Base-by-base conservation (phyloP, 164 flowering plant species). In the Santalum album region DNA sequence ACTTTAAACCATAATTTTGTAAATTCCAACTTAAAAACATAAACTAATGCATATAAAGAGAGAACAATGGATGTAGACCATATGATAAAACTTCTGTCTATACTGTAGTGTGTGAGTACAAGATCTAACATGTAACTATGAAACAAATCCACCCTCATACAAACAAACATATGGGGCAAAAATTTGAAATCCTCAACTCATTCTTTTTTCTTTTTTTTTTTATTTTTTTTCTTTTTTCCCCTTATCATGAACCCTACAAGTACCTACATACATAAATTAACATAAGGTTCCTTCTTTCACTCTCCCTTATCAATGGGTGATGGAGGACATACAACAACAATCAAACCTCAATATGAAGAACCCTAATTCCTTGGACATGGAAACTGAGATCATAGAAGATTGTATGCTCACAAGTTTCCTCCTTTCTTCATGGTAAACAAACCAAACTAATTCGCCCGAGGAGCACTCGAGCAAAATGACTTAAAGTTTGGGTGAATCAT, bases 141-240 rank as follows among this genome's bases (percentile, higher is more conserved):
- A 45, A 57, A 59, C 59, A 65, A 69, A 54, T 39, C 56, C 72
- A 65, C 53, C 40, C 68, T n/a, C n/a, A 56, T 62, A 32, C 49
- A 11, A 49, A 53, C 43, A 63, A 34, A 47, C 25, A 49, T n/a
- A 32, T 14, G n/a, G n/a, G 62, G 59, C 55, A 51, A 62, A 66
- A 64, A 39, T 61, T 40, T 59, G 42, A 61, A 50, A 57, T 55
- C 51, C 60, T n/a, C 58, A 21, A 12, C 38, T 16, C 14, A 48
- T 55, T 34, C 46, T 54, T 44, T n/a, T n/a, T n/a, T n/a, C n/a
- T n/a, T n/a, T n/a, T n/a, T n/a, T n/a, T n/a, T n/a, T n/a, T n/a
- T n/a, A n/a, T n/a, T n/a, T n/a, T n/a, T n/a, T n/a, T n/a, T n/a
- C n/a, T n/a, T n/a, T n/a, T n/a, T n/a, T n/a, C n/a, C n/a, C n/a